These are phyloP conservation scores for Thuidium tamariscinum DNA, from an alignment of 225 moss, liverwort and hornwort species.

Conservation along the genomic window DNA sequence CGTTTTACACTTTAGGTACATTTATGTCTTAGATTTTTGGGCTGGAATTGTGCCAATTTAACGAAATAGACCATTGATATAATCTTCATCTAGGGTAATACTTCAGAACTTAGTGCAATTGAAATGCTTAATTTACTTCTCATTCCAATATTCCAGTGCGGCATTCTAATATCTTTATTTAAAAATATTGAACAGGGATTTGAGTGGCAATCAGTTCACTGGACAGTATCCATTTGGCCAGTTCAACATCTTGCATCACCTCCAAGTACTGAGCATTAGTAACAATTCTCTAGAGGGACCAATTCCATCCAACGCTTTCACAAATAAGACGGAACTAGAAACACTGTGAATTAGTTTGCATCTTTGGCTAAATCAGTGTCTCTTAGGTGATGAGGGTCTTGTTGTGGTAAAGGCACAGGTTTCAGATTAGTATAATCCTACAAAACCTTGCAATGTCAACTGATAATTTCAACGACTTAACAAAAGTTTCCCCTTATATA, in stretches of 20 bases:
- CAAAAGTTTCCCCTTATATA: not conserved
- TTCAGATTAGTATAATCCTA: not conserved
- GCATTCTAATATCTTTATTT: not conserved
- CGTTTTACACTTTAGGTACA: not conserved
- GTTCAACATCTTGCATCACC: not conserved
- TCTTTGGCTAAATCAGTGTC: not conserved
- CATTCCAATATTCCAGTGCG: not conserved
- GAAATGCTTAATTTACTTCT: not conserved
- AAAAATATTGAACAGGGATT: not conserved
- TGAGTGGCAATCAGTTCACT: not conserved
- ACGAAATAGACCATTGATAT: not conserved
- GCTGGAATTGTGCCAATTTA: not conserved
- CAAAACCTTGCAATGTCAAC: not conserved
- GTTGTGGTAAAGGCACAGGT: not conserved
- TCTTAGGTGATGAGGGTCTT: not conserved
- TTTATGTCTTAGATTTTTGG: not conserved
- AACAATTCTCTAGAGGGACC: not conserved
- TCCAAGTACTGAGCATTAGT: constrained; percentile 1
- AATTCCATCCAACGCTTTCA: not conserved
- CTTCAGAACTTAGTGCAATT: no score
- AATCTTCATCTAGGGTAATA: no score
- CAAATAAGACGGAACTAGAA: not conserved
- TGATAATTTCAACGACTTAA: not conserved
- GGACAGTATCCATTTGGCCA: not conserved
- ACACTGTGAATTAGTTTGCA: not conserved